Base-by-base conservation (phyloP, 495 filamentous ascomycete species). In the Aspergillus conjunctus region DNA sequence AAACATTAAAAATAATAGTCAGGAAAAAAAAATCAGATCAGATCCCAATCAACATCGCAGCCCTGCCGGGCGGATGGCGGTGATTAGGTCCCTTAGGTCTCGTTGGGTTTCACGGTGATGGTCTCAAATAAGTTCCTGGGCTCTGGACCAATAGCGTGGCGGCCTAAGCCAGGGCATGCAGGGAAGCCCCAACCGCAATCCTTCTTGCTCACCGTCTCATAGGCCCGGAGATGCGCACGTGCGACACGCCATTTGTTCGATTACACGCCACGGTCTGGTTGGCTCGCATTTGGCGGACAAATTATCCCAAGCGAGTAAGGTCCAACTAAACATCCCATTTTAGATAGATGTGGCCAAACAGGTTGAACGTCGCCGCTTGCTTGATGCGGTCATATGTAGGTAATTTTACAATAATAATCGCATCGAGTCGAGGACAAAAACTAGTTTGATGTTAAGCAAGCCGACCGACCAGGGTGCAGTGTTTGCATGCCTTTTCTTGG, bases 221-320 rank as follows among this genome's bases (percentile, higher is more conserved):
- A 53, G 61, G 66, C 46, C 54, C 51, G 41, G 56, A 18, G 21
- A 31, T 33, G 44, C 39, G 54, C 62, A 62, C 62, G 62, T 68
- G 58, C 53, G 22, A 50, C 31, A 51, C 30, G 22, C 61, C 31
- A 62, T 53, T 49, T 44, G 54, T 51, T 62, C 52, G 55, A 58
- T 65, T 61, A 49, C 48, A 45, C 30, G 15, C 30, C 44, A 20
- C 9, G 6, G 20, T n/a, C 17, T 58, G 43, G 34, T 59, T 63
- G 56, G 55, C 33, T 30, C 15, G 22, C 22, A n/a, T 31, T 31
- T 10, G 3, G n/a, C 49, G 58, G 50, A 54, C 31, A 60, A 53
- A 54, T 54, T 60, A 31, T 22, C 58, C 41, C 9, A 51, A 51
- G 4, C 2, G 5, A 33, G 56, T 39, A 43, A 37, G 8, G 9